These are phyloP conservation scores for Candida gorgasii DNA, from an alignment of 805 yeast species.

Conservation along the genomic window DNA sequence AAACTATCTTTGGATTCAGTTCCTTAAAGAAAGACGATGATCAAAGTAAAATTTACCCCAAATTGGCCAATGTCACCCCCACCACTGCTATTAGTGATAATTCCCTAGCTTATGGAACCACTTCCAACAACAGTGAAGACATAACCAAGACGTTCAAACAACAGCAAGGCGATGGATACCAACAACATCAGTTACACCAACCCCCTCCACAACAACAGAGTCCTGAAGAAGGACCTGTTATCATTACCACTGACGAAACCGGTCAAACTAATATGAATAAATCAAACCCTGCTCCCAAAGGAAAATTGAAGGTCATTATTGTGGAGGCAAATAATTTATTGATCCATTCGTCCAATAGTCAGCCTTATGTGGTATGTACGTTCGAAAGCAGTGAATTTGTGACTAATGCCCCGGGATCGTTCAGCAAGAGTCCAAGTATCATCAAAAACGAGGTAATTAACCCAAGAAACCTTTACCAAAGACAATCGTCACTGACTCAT, in stretches of 20 bases:
- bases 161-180: conserved; percentile 2
- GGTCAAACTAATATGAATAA: conserved; percentile 31
- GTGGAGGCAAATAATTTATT: conserved; percentile 74
- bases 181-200: background rate
- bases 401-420: conserved; percentile 71
- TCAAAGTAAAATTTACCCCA: conserved; percentile 25
- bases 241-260: conserved; percentile 44
- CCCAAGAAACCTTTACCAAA: conserved; percentile 37
- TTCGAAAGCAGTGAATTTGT: conserved; percentile 91
- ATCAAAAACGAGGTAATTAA: conserved; percentile 11
- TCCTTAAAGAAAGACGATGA: conserved; percentile 30
- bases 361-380: conserved; percentile 88
- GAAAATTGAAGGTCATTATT: conserved; percentile 78
- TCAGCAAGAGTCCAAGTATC: conserved; percentile 21
- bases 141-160: conserved; percentile 12
- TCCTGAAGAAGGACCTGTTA: conserved; percentile 19
- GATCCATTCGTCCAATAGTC: conserved; percentile 55
- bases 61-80: conserved; percentile 43
- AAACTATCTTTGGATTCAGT: conserved; percentile 44
- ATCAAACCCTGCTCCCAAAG: conserved; percentile 56
- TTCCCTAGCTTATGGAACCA: conserved; percentile 70
- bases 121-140: conserved; percentile 12
- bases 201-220: background rate
- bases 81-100: conserved; percentile 68
- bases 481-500: conserved; percentile 40